These are phyloP conservation scores for Nelumbo lutea DNA, from an alignment of 164 flowering plant genomes.

Conservation along the genomic window DNA sequence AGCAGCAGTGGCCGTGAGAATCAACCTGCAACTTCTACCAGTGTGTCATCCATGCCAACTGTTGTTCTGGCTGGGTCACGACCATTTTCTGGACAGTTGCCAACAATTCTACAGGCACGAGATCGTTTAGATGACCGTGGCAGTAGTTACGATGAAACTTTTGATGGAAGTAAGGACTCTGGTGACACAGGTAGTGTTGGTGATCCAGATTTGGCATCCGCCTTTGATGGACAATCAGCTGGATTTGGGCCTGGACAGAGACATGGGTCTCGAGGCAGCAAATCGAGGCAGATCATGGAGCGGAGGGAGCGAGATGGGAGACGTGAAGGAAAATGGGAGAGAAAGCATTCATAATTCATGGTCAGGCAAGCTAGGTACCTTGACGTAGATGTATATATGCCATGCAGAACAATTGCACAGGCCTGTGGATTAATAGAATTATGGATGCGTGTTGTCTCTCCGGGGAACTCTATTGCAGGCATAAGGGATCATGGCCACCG, in stretches of 20 bases:
- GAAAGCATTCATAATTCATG: slow-evolving; percentile 48
- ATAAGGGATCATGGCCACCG: too few species aligned
- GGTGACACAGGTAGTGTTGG: slow-evolving; percentile 86
- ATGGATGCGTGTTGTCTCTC: too few species aligned
- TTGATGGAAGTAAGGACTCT: slow-evolving; percentile 82
- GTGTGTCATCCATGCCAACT: slow-evolving; percentile 33
- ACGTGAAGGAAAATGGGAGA: slow-evolving; percentile 94
- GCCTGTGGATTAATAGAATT: too few species aligned
- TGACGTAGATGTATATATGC: too few species aligned
- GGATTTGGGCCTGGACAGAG: slow-evolving; percentile 52
- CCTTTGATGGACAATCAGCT: slow-evolving; percentile 56
- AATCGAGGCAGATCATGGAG: slow-evolving; percentile 69
- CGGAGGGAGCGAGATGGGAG: slow-evolving; percentile 79
- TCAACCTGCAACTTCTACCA: slow-evolving; percentile 28
- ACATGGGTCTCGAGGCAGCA: slow-evolving; percentile 70
- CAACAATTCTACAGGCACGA: slow-evolving; percentile 72
- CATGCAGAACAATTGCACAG: too few species aligned
- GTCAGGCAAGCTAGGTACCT: too few species aligned
- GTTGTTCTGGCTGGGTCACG: slow-evolving; percentile 60
- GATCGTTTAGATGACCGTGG: slow-evolving; percentile 69
- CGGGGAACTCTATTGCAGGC: too few species aligned
- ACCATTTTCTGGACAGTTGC: slow-evolving; percentile 58
- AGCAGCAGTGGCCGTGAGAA: slow-evolving; percentile 32
- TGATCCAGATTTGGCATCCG: slow-evolving; percentile 58
- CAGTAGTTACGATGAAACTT: slow-evolving; percentile 68